Conservation (phyloP, 805 yeast genomes). For the Hanseniaspora nectarophila region DNA sequence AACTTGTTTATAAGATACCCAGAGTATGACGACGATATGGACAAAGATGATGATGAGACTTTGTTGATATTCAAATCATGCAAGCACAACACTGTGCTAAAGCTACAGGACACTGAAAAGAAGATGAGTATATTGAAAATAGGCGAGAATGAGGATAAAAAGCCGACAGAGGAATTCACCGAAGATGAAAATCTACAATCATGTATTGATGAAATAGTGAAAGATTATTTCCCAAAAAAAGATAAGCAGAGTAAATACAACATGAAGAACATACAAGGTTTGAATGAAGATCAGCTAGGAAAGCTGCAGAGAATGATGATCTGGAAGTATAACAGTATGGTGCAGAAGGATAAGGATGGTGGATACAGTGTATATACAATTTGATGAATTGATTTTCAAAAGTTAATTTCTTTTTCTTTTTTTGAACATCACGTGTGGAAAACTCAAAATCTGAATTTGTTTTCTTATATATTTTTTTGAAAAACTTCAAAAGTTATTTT, state of each 20-base stretch:
- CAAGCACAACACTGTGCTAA: slow-evolving; percentile 11
- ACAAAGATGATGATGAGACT: slow-evolving; percentile 2
- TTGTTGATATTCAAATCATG: slow-evolving; percentile 12
- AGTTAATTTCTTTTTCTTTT: no score
- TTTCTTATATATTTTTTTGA: no score
- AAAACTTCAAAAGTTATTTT: no score
- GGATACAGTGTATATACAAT: neutral
- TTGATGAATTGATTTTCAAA: neutral
- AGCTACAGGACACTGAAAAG: neutral
- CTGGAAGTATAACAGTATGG: neutral
- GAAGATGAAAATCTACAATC: slow-evolving; percentile 9
- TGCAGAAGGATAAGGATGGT: neutral
- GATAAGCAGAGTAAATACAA: neutral
- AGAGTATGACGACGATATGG: slow-evolving; percentile 10
- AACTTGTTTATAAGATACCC: slow-evolving; percentile 14
- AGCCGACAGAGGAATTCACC: neutral
- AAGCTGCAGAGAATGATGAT: neutral
- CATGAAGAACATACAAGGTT: neutral
- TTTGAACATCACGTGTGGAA: no score
- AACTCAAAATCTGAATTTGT: no score
- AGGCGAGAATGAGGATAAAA: neutral
- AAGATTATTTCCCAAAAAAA: slow-evolving; percentile 6
- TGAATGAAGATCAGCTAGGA: neutral
- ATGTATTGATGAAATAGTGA: slow-evolving; percentile 4
- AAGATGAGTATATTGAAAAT: neutral